A percentile compares a stretch with the other conserved stretches of the same genome.
Conservation (phyloP, 2,329 filamentous ascomycete genomes). For the Colletotrichum spinosum region DNA sequence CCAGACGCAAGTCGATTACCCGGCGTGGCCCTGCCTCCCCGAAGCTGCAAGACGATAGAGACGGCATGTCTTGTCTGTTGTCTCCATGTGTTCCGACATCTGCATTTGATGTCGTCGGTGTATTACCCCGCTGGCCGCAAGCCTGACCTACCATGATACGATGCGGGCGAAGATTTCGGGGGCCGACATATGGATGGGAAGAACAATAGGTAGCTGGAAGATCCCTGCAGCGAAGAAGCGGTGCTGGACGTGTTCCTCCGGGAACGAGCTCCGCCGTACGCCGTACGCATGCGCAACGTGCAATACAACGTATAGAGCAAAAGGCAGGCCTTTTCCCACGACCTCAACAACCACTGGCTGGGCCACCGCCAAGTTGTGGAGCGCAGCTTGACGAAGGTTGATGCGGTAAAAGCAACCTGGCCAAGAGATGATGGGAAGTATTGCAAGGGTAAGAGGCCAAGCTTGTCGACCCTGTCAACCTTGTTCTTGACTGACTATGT, state of each 20-base stretch:
- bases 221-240: constrained; percentile 20
- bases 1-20: constrained; percentile 16
- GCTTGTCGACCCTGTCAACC: constrained; percentile 24
- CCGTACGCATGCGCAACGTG: constrained; percentile 28
- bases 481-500: constrained; percentile 5
- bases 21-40: constrained; percentile 15
- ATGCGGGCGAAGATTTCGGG: constrained; percentile 18
- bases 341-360: constrained; percentile 26
- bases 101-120: constrained; percentile 20
- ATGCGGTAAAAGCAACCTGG: constrained; percentile 11
- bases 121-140: constrained; percentile 22
- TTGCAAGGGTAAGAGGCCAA: constrained; percentile 13
- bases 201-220: constrained; percentile 14
- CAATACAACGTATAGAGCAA: no score
- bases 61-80: constrained; percentile 11
- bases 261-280: constrained; percentile 27
- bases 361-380: constrained; percentile 16
- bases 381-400: constrained; percentile 6
- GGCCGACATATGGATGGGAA: constrained; percentile 23
- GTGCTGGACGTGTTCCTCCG: constrained; percentile 21
- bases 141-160: constrained; percentile 23
- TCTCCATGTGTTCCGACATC: constrained; percentile 18
- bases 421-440: constrained; percentile 12
- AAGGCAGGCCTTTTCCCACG: neutral
- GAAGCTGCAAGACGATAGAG: constrained; percentile 21